A percentile compares a stretch with the other conserved stretches of the same genome.
Conservation (phyloP, 2,329 filamentous ascomycete genomes). For the Fusarium sp. region DNA sequence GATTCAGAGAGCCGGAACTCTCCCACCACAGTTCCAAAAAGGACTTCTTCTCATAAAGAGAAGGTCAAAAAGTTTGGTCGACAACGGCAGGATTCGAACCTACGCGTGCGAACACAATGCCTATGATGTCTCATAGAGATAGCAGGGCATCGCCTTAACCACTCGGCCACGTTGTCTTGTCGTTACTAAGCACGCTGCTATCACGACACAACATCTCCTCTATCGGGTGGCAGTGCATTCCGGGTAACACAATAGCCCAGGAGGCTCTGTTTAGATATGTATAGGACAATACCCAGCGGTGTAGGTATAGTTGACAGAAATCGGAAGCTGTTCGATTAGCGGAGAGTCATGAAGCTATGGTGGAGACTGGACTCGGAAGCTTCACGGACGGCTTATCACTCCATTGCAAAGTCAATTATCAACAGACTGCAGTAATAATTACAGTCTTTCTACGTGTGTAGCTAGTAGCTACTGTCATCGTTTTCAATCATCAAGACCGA, state of each 20-base stretch:
- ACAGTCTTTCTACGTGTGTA: not conserved
- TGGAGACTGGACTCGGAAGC: not conserved
- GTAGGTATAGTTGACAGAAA: not conserved
- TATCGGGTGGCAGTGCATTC: too few relatives aligned
- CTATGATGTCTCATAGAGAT: slow-evolving; percentile 15
- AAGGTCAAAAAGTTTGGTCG: not conserved
- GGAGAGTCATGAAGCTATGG: not conserved
- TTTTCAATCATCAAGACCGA: not conserved
- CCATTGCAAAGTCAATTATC: not conserved
- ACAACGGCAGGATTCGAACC: slow-evolving; percentile 25
- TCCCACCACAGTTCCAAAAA: not conserved
- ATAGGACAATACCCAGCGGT: not conserved
- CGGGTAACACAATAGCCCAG: not conserved
- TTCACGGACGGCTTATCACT: not conserved
- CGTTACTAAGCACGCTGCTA: not conserved
- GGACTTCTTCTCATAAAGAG: not conserved
- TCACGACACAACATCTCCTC: not conserved
- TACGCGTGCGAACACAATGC: slow-evolving; percentile 24
- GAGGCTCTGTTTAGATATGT: not conserved
- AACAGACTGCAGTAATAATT: not conserved
- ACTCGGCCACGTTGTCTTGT: slow-evolving; percentile 22
- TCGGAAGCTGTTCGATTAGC: not conserved
- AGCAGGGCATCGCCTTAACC: slow-evolving; percentile 32
- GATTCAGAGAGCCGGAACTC: not conserved
- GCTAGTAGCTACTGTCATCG: not conserved